Conservation (phyloP, 2,329 filamentous ascomycete genomes). For the Pyrenochaeta sp. region DNA sequence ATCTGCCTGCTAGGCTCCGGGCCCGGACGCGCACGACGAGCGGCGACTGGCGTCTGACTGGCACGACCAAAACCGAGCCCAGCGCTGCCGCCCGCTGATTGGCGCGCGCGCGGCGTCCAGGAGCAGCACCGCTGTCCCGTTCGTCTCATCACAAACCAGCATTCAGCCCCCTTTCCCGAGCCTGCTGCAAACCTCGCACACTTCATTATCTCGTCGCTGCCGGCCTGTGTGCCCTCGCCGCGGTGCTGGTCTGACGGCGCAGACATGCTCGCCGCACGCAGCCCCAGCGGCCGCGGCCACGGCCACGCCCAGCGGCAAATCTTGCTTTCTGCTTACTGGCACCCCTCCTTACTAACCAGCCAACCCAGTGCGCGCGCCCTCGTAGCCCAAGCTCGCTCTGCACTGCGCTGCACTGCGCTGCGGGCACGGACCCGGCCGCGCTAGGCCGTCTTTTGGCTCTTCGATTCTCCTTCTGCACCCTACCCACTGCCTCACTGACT, state of each 20-base stretch:
- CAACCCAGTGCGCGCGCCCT: too few relatives aligned
- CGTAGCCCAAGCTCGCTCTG: slow-evolving; percentile 3
- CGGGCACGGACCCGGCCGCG: background rate
- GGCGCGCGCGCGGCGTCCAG: background rate
- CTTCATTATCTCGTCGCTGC: slow-evolving; percentile 23
- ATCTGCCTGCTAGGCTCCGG: slow-evolving; percentile 21
- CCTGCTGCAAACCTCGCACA: slow-evolving; percentile 17
- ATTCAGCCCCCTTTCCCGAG: slow-evolving; percentile 19
- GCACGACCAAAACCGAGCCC: slow-evolving; percentile 9
- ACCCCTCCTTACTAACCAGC: slow-evolving; percentile 6
- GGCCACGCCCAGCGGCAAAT: slow-evolving; percentile 3
- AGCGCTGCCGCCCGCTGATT: slow-evolving; percentile 12
- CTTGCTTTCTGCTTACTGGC: slow-evolving; percentile 1
- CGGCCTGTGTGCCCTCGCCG: slow-evolving; percentile 17
- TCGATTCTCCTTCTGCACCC: slow-evolving; percentile 27
- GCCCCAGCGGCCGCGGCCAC: slow-evolving; percentile 7
- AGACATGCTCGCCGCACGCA: too few relatives aligned
- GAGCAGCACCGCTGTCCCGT: background rate
- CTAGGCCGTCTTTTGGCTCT: slow-evolving; percentile 21
- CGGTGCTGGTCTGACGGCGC: slow-evolving; percentile 6
- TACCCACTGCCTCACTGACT: slow-evolving; percentile 33
- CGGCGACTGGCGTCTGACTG: slow-evolving; percentile 6
- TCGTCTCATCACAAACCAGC: slow-evolving; percentile 27
- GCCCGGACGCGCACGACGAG: slow-evolving; percentile 12
- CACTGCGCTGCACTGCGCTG: too few relatives aligned